Evolutionary conservation across 768 basidiomycete genomes (phyloP).

Genomic region (Galerina marginata): DNA sequence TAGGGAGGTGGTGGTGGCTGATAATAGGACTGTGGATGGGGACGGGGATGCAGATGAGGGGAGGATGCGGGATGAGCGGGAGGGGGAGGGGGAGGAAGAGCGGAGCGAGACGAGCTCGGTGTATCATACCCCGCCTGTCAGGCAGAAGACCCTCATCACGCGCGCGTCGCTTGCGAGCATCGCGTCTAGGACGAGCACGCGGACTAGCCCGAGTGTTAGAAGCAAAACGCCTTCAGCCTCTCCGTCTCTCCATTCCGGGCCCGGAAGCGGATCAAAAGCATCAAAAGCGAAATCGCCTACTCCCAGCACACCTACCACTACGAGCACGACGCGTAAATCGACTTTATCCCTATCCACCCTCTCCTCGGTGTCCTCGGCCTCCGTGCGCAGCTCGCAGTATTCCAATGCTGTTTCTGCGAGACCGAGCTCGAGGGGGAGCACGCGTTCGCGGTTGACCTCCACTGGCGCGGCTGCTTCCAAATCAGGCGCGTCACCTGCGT

Average conservation of each 20-base stretch:
- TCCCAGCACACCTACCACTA: constrained; percentile 17
- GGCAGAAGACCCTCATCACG: constrained; percentile 34
- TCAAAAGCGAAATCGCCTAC: no score
- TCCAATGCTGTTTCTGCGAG: constrained; percentile 13
- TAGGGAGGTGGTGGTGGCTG: not conserved
- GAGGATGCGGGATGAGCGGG: not conserved
- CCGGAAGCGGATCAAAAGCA: constrained; percentile 17
- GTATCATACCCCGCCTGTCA: constrained; percentile 10
- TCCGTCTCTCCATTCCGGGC: constrained; percentile 12
- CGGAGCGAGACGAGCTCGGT: constrained; percentile 6
- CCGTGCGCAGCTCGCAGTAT: constrained; percentile 8
- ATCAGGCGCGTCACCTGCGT: constrained; percentile 1
- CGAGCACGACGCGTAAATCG: constrained; percentile 33
- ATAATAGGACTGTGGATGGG: not conserved
- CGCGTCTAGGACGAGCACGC: constrained; percentile 15
- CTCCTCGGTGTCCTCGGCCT: not conserved
- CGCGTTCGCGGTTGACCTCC: constrained; percentile 17
- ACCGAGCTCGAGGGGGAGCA: constrained; percentile 34
- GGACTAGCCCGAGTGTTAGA: constrained; percentile 3
- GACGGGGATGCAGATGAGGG: constrained; percentile 7
- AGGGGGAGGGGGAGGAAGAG: constrained; percentile 6
- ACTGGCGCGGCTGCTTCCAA: constrained; percentile 1
- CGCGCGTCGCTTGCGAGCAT: constrained; percentile 32
- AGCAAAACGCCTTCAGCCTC: not conserved
- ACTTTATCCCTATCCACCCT: constrained; percentile 35